These are phyloP conservation scores for Ganoderma resinaceum DNA, from an alignment of 1,284 basidiomycete species.

Conservation along the genomic window DNA sequence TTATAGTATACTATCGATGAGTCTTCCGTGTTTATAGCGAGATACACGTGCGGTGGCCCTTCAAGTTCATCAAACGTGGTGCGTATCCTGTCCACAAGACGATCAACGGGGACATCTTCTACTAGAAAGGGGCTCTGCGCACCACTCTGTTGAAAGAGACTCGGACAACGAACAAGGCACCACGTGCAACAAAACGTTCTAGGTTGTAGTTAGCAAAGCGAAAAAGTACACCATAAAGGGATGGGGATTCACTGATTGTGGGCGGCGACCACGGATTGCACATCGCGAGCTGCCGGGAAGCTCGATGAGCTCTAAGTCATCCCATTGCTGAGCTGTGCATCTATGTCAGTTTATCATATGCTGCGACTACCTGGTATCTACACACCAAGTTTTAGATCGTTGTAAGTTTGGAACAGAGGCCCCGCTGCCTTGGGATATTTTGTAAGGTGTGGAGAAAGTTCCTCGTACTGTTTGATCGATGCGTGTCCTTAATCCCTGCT, in stretches of 20 bases:
- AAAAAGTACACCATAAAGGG: neutral
- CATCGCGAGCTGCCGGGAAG: constrained; percentile 60
- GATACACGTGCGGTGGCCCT: constrained; percentile 59
- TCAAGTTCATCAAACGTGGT: constrained; percentile 59
- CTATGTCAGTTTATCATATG: neutral
- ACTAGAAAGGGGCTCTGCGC: constrained; percentile 12
- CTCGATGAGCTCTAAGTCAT: constrained; percentile 65
- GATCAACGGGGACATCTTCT: neutral
- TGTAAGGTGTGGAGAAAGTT: constrained; percentile 33
- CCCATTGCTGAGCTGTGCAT: constrained; percentile 72
- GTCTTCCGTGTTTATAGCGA: constrained; percentile 78
- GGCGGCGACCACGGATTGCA: constrained; percentile 65
- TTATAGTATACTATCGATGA: constrained; percentile 86
- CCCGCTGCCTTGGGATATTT: constrained; percentile 43
- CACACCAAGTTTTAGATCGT: constrained; percentile 43
- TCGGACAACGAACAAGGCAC: constrained; percentile 76
- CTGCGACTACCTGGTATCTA: neutral
- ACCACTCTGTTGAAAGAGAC: constrained; percentile 61
- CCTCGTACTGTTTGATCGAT: constrained; percentile 32
- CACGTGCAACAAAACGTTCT: constrained; percentile 55
- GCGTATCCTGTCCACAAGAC: constrained; percentile 54
- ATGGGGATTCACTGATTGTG: constrained; percentile 54
- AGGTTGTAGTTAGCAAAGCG: neutral
- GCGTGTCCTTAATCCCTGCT: too few relatives aligned
- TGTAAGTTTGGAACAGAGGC: constrained; percentile 45